Base-by-base conservation (phyloP, 2,329 filamentous ascomycete species). In the Trichophyton verrucosum region DNA sequence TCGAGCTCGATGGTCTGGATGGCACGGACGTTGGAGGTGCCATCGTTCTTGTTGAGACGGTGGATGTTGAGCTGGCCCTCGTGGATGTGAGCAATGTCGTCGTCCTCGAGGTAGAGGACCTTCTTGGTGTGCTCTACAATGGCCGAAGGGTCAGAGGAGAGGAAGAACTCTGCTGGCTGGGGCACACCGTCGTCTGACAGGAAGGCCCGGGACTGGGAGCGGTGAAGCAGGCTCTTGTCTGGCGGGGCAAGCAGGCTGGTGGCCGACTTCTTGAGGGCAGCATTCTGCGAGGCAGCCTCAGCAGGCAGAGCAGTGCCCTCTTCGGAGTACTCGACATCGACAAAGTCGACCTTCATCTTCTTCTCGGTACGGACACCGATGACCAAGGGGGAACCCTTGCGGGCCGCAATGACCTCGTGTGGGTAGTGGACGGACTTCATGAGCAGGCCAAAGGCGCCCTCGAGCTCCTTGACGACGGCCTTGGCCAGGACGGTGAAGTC, bases 71-170 rank as follows among this genome's bases (percentile, higher is more conserved):
- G 85, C 67, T 94, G 95, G 63, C 94, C 94, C 79, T 99, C 94
- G 80, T 97, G 94, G 71, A 99, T 96, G 81, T 99, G 94, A 66
- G 94, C 94, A 81, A 99, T 97, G 74, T 99, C 94, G 75, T 99
- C 94, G 74, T 99, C 94, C 82, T 99, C 94, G 61, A 99, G 87
- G 81, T 99, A 99, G 77, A 99, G 86, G 66, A 99, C 94, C 84
- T 97, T 99, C 85, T 99, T 99, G 75, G 94, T 99, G 83, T 99
- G 94, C 82, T 99, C 94, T 68, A 99, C 88, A 71, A 99, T 96
- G 71, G 94, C 92, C 47, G 94, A 96, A 17, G 94, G 94, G 77
- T 99, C 94, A 62, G 94, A 99, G 62, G 94, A 99, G 67, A 99
- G 85, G 85, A 97, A 99, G 81, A 99, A 99, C 77, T 99, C 94